These are phyloP conservation scores for Novymonas esmeraldas DNA, from an alignment of 208 protist genomes.

Conservation along the genomic window DNA sequence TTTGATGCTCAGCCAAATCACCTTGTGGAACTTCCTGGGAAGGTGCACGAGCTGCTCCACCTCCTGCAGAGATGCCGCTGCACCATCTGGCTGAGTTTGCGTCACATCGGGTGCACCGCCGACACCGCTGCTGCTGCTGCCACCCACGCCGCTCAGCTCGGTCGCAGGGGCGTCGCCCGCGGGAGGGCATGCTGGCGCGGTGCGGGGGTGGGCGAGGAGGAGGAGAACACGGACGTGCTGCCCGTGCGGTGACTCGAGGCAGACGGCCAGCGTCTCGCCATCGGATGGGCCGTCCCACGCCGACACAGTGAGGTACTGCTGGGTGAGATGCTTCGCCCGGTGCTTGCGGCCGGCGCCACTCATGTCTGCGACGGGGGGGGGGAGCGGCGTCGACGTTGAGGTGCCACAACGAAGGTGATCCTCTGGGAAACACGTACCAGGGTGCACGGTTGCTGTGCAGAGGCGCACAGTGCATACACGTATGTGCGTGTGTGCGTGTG, in stretches of 20 bases:
- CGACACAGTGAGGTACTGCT: constrained; percentile 63
- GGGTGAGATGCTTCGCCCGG: constrained; percentile 84
- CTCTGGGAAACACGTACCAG: too few species aligned
- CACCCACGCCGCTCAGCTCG: too few species aligned
- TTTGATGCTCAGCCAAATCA: constrained; percentile 83
- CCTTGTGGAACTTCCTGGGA: constrained; percentile 89
- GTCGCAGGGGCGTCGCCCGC: background rate
- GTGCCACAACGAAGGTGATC: background rate
- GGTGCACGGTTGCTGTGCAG: too few species aligned
- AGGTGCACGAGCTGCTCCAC: constrained; percentile 58
- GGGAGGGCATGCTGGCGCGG: background rate
- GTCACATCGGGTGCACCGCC: background rate
- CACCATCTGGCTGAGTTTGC: background rate
- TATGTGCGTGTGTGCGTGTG: too few species aligned
- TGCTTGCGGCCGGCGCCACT: constrained; percentile 82
- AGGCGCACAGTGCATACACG: too few species aligned
- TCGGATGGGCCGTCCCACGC: constrained; percentile 58
- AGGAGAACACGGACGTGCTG: constrained; percentile 74
- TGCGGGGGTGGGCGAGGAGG: constrained; percentile 11
- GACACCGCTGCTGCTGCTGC: background rate
- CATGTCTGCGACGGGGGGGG: too few species aligned
- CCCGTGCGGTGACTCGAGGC: constrained; percentile 68
- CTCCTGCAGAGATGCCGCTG: background rate
- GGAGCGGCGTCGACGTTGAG: too few species aligned
- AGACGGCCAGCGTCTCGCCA: constrained; percentile 64